phyloP scores from a whole-genome alignment of 2,329 filamentous ascomycete species.

The Fusarium agapanthi region DNA sequence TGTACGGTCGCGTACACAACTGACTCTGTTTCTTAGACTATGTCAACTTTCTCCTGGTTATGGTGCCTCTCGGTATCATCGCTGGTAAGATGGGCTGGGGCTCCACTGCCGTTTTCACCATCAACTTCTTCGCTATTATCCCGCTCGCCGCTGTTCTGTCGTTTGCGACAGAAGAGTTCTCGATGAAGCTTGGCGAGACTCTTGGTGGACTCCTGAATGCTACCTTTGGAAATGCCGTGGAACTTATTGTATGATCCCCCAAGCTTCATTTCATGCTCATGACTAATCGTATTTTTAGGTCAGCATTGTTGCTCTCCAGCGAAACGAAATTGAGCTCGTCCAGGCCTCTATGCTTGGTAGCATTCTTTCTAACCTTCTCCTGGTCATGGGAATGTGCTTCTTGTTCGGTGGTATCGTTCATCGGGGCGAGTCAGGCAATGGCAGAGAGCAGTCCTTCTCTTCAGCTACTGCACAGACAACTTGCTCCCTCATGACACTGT shows the following conservation, averaged over 20 bases:
- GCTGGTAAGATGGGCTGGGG: conserved; percentile 70
- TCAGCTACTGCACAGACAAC: conserved; percentile 81
- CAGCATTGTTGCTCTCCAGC: conserved; percentile 87
- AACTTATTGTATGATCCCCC: conserved; percentile 71
- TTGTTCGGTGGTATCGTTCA: conserved; percentile 76
- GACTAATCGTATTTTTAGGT: conserved; percentile 63
- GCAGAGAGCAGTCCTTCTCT: conserved; percentile 76
- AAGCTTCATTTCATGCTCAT: neutral
- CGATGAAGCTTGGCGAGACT: conserved; percentile 75
- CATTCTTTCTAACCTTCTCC: conserved; percentile 91
- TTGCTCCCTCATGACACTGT: conserved; percentile 77
- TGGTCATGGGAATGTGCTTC: conserved; percentile 86
- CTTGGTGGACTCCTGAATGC: conserved; percentile 79
- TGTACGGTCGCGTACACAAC: neutral
- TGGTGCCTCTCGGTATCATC: conserved; percentile 77
- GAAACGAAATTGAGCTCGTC: conserved; percentile 93
- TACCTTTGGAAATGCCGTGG: conserved; percentile 82
- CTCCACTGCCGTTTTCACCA: conserved; percentile 73
- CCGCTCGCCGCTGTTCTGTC: conserved; percentile 77
- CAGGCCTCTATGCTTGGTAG: conserved; percentile 97
- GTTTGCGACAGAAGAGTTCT: conserved; percentile 82
- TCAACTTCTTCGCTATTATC: conserved; percentile 85
- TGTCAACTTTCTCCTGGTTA: conserved; percentile 76
- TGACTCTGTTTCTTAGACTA: conserved; percentile 54
- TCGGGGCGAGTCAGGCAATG: conserved; percentile 63